These are phyloP conservation scores for Guadua angustifolia DNA, from an alignment of 176 grass and related monocot species.

Conservation along the genomic window DNA sequence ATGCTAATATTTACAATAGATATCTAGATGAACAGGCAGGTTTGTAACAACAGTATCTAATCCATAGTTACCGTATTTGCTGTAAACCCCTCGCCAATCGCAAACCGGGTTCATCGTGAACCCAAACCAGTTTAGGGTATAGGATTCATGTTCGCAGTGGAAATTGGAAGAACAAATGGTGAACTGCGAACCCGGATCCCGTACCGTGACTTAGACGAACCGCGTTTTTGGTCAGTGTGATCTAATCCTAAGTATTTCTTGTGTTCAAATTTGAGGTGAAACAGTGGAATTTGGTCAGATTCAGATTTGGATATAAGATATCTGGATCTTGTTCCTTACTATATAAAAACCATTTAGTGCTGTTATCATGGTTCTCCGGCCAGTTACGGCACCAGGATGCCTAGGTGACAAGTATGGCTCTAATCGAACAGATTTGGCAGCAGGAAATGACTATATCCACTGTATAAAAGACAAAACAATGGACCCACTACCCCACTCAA, in stretches of 20 bases:
- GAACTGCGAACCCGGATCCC: no score
- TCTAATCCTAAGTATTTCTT: not conserved
- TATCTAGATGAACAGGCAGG: not conserved
- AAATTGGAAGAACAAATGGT: no score
- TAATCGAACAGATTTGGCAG: not conserved
- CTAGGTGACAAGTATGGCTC: not conserved
- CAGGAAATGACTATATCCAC: slow-evolving; percentile 1
- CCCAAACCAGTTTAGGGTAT: no score
- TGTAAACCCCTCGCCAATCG: no score
- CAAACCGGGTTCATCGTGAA: no score
- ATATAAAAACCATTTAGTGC: not conserved
- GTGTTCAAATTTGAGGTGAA: not conserved
- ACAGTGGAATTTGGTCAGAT: not conserved
- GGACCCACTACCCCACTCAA: not conserved
- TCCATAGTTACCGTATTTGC: no score
- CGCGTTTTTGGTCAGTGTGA: no score
- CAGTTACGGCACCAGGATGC: not conserved
- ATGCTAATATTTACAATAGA: not conserved
- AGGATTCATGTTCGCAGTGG: no score
- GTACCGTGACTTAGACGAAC: no score
- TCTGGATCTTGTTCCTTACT: not conserved
- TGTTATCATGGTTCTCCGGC: not conserved
- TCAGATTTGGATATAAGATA: slow-evolving; percentile 10
- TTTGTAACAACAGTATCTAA: not conserved
- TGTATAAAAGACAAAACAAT: slow-evolving; percentile 1